Evolutionary conservation across 176 grass and related monocot genomes (phyloP), one percentile per base, ranked within the genome.

Genomic region (Saccharum spontaneum): DNA sequence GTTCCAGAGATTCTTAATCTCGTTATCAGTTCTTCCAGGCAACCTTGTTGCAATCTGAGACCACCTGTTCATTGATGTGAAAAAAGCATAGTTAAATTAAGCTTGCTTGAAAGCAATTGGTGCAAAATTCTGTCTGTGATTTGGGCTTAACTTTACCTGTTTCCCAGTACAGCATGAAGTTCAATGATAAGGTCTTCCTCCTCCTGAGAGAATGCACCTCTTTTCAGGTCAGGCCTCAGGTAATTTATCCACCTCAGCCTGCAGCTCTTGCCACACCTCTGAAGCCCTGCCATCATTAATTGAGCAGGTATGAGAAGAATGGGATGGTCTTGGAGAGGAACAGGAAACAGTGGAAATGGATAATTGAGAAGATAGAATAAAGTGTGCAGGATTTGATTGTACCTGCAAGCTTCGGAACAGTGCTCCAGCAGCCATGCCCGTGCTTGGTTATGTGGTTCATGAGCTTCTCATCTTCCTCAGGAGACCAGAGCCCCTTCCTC

Each of bases 181-280:
- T 91, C 77, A 12, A 85, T 71, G 48, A 94, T 90, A 80, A 88
- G 85, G 66, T 88, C 83, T 67, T 90, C 87, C 15, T 94, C 93
- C 7, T 92, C 73, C 71, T 90, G 44, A 71, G 87, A 90, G 85
- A 94, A 94, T 44, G 88, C 81, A 46, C 93, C 93, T 82, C 96
- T 87, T 73, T 92, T 98, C 6, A 98, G 87, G 74, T 95, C 93
- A 63, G 89, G 89, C 81, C 91, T 94, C 40, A 98, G 88, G 69
- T 98, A 98, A 86, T 98, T 98, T 80, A 98, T 90, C 97, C 97
- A 98, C 86, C 97, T 89, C 46, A 98, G 88, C 88, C 97, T 92
- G 80, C 97, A 98, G 79, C 97, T 98, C 82, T 98, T 98, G 31
- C 97, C 97, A 82, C 97, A 98, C 82, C 97, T 95, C 81, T 92